Conservation (phyloP, 257 asterid species). For the Solanum phureja region DNA sequence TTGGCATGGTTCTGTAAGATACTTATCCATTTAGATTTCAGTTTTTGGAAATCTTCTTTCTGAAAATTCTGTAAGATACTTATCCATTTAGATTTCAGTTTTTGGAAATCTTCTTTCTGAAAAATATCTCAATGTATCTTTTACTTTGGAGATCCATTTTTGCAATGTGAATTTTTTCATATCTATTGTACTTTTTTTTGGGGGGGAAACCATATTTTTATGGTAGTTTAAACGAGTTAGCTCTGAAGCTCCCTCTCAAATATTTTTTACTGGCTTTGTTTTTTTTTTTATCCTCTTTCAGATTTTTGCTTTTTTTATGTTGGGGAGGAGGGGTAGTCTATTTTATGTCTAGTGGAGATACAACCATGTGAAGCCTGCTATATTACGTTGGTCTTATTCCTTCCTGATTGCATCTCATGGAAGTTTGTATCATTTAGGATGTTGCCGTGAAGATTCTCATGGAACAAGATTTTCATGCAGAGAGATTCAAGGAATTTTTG, state of each 20-base stretch:
- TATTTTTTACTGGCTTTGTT: neutral
- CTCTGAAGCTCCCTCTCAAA: neutral
- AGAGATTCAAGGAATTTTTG: slow-evolving; percentile 62
- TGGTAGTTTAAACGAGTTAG: neutral
- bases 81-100: slow-evolving; percentile 8
- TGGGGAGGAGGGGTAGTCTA: neutral
- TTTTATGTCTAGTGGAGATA: neutral
- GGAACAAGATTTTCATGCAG: slow-evolving; percentile 84
- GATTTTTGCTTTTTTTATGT: neutral
- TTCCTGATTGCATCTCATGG: neutral
- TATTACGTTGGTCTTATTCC: neutral
- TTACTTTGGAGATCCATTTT: neutral
- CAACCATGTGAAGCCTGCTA: neutral
- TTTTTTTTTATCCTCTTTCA: neutral
- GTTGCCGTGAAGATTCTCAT: slow-evolving; percentile 97
- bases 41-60: neutral
- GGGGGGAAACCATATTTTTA: neutral
- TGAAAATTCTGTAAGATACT: slow-evolving; percentile 45
- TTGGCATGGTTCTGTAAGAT: slow-evolving; percentile 95
- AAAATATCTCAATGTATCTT: neutral
- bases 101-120: slow-evolving; percentile 4
- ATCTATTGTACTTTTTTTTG: neutral
- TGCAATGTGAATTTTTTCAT: neutral
- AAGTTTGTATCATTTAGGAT: slow-evolving; percentile 47
- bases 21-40: slow-evolving; percentile 11